Base-by-base conservation (phyloP, 2,329 filamentous ascomycete genomes). In the Aspergillus aculeatinus region DNA sequence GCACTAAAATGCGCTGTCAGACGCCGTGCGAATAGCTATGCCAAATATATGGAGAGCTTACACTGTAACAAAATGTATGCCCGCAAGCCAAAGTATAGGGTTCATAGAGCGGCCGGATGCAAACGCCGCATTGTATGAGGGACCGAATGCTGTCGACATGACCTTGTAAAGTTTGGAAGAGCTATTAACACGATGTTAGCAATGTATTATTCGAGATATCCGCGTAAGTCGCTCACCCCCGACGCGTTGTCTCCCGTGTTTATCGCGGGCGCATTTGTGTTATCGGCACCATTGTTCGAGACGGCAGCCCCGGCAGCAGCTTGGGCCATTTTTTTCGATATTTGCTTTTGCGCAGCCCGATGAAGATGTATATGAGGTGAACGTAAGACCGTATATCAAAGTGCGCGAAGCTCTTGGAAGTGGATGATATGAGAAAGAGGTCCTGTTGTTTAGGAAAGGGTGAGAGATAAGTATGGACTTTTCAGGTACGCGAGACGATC, bases 1-100 rank as follows among this genome's bases (percentile, higher is more conserved):
- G 67, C 85, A 86, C 83, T 86, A 71, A 29, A 11, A 49, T 71
- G 70, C 68, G 75, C 70, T 23, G 47, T 65, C 51, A 66, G 61
- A 39, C n/a, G 23, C 31, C 21, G 42, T 31, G 19, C 4, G 19
- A 44, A 48, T n/a, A 33, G 42, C 29, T 19, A 29, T 42, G 25
- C 14, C 21, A 12, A 35, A n/a, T 9, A 53, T 31, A 10, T 35
- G 33, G 51, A 44, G 49, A 9, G 75, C 82, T 72, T 65, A 86
- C 84, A 49, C 83, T 85, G 70, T 90, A 90, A 76, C 88, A 90
- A 74, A 89, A 90, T 6, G 87, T 89, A 72, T 90, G 88, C 3
- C 88, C 88, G 67, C 88, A 90, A 6, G 80, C 80, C 55, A 89
- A 81, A 19, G 85, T 87, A 74, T 86, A 90, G 2, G 88, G 88